Conservation (phyloP, 352 stramenopile genomes). For the Phytophthora tubulina region DNA sequence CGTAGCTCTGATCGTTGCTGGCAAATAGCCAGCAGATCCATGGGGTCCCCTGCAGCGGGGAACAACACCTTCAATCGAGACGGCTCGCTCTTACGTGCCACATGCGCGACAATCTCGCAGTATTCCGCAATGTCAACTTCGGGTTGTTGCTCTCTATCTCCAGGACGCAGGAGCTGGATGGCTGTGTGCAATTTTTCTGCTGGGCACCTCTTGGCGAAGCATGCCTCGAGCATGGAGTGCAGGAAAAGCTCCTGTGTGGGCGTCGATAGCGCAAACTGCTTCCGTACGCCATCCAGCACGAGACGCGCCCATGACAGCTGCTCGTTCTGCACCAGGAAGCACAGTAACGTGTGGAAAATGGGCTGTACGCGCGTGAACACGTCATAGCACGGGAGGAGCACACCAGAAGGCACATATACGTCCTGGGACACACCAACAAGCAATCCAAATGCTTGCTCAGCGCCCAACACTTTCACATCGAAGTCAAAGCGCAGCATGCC, state of each 20-base stretch:
- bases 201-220: conserved; percentile 58
- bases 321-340: conserved; percentile 71
- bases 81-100: conserved; percentile 86
- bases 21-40: conserved; percentile 70
- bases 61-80: conserved; percentile 80
- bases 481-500: conserved; percentile 81
- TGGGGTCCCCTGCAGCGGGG: conserved; percentile 68
- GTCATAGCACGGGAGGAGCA: conserved; percentile 75
- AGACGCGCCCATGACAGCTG: conserved; percentile 67
- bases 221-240: conserved; percentile 80
- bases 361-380: conserved; percentile 82
- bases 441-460: conserved; percentile 73
- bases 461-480: conserved; percentile 77
- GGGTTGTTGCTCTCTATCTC: conserved; percentile 7
- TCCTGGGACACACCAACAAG: conserved; percentile 84
- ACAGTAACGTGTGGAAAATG: conserved; percentile 81
- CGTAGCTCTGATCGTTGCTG: conserved; percentile 73
- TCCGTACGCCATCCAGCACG: conserved; percentile 57
- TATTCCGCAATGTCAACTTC: conserved; percentile 76
- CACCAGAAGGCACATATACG: conserved; percentile 77
- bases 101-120: conserved; percentile 86
- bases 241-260: conserved; percentile 85
- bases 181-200: conserved; percentile 53
- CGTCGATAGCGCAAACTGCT: conserved; percentile 69
- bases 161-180: conserved; percentile 62